Evolutionary conservation across 495 filamentous ascomycete genomes (phyloP).

Genomic region (Penicillium alfredii): DNA sequence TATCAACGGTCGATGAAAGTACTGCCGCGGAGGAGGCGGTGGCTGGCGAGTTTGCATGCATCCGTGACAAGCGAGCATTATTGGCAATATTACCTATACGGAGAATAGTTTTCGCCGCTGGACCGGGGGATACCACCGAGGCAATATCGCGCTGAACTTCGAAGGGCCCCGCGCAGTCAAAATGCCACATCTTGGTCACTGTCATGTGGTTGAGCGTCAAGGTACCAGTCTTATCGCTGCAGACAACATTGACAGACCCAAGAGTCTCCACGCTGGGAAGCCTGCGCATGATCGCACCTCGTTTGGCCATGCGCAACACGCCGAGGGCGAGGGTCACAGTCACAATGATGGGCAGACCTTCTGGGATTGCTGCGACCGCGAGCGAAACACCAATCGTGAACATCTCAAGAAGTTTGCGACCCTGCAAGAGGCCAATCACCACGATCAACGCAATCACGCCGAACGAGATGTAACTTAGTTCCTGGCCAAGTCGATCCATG

Average conservation of each 20-base stretch:
- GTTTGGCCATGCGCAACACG: conserved; percentile 88
- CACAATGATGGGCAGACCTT: conserved; percentile 96
- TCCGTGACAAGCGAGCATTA: conserved; percentile 72
- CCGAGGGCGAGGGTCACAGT: conserved; percentile 93
- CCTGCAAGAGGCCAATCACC: conserved; percentile 79
- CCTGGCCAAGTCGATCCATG: conserved; percentile 94
- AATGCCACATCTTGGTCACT: conserved; percentile 93
- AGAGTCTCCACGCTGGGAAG: conserved; percentile 96
- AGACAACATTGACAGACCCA: conserved; percentile 97
- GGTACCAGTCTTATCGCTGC: conserved; percentile 96
- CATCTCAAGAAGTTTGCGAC: conserved; percentile 84
- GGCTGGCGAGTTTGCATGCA: conserved; percentile 53
- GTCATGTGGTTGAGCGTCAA: conserved; percentile 98
- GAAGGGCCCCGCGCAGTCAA: conserved; percentile 62
- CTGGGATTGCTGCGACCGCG: conserved; percentile 93
- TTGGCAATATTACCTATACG: conserved; percentile 95
- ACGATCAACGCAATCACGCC: conserved; percentile 91
- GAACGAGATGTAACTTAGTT: conserved; percentile 93
- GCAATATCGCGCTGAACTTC: conserved; percentile 68
- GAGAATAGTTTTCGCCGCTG: conserved; percentile 70
- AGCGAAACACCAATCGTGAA: conserved; percentile 97
- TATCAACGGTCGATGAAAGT: conserved; percentile 67
- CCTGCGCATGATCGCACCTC: conserved; percentile 88
- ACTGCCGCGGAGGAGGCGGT: conserved; percentile 68
- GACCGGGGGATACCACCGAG: conserved; percentile 53